Conservation (phyloP, 352 stramenopile genomes). For the Elongisporangium anandrum region DNA sequence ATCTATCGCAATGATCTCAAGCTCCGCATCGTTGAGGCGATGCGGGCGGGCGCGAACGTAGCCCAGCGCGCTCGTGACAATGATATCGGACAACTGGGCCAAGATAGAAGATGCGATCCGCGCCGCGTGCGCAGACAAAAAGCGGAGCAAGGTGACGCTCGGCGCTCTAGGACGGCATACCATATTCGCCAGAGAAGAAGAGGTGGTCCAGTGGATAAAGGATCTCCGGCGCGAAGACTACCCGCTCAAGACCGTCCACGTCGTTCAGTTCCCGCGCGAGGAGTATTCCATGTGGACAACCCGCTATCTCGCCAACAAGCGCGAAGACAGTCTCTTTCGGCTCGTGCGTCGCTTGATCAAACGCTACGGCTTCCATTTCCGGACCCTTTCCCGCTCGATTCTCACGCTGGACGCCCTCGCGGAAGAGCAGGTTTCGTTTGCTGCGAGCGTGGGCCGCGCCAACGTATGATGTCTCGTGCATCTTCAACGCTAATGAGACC, state of each 20-base stretch:
- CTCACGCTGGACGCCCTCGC: conserved; percentile 9
- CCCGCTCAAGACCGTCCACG: conserved; percentile 13
- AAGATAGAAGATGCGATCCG: no score
- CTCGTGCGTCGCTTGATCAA: conserved; percentile 8
- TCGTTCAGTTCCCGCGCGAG: conserved; percentile 12
- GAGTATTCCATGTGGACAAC: conserved; percentile 11
- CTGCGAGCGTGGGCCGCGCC: not conserved
- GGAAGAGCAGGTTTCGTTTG: conserved; percentile 9
- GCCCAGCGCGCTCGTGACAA: no score
- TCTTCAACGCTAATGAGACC: conserved; percentile 18
- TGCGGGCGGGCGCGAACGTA: no score
- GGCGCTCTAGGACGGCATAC: no score
- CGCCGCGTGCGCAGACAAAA: no score
- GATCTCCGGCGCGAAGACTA: conserved; percentile 15
- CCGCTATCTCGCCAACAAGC: not conserved
- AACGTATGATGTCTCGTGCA: conserved; percentile 5
- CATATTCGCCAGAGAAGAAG: not conserved
- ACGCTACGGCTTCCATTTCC: conserved; percentile 16
- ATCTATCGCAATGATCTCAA: no score
- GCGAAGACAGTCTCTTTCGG: no score
- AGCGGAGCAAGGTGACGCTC: no score
- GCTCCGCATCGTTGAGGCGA: no score
- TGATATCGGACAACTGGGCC: no score
- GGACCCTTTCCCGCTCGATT: conserved; percentile 8
- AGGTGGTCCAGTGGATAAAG: conserved; percentile 22